Evolutionary conservation across 2,329 filamentous ascomycete genomes (phyloP).

Genomic region (Fusarium cyanostomum): DNA sequence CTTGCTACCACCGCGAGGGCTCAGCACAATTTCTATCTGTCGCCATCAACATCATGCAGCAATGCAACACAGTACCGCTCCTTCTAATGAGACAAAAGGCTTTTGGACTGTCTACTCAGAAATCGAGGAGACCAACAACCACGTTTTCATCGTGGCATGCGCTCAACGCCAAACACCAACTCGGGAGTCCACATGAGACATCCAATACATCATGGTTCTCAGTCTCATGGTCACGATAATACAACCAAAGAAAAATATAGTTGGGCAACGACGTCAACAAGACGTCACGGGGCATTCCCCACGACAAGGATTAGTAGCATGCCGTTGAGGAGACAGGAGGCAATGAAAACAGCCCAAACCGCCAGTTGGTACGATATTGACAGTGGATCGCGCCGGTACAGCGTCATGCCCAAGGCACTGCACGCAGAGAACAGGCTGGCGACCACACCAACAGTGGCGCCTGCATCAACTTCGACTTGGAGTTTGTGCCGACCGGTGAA

Average conservation of each 20-base stretch:
- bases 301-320: conserved; percentile 56
- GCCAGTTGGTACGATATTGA: conserved; percentile 55
- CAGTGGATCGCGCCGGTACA: conserved; percentile 60
- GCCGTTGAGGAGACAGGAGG: conserved; percentile 54
- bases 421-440: conserved; percentile 72
- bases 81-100: background rate
- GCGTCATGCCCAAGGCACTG: conserved; percentile 66
- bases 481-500: conserved; percentile 74
- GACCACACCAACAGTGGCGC: conserved; percentile 74
- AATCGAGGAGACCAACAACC: conserved; percentile 3
- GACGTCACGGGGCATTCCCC: conserved; percentile 49
- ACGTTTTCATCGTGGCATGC: conserved; percentile 13
- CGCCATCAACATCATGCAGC: background rate
- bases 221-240: background rate
- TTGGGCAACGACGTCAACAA: background rate
- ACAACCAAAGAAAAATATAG: background rate
- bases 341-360: conserved; percentile 50
- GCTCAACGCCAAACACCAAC: conserved; percentile 35
- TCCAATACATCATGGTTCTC: conserved; percentile 15
- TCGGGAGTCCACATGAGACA: conserved; percentile 11
- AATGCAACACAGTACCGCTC: background rate
- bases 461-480: conserved; percentile 76
- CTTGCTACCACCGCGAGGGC: conserved; percentile 3
- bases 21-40: conserved; percentile 9
- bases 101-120: background rate